These are phyloP conservation scores for Geotrichum europaeum DNA, from an alignment of 1,139 yeast species.

Conservation along the genomic window DNA sequence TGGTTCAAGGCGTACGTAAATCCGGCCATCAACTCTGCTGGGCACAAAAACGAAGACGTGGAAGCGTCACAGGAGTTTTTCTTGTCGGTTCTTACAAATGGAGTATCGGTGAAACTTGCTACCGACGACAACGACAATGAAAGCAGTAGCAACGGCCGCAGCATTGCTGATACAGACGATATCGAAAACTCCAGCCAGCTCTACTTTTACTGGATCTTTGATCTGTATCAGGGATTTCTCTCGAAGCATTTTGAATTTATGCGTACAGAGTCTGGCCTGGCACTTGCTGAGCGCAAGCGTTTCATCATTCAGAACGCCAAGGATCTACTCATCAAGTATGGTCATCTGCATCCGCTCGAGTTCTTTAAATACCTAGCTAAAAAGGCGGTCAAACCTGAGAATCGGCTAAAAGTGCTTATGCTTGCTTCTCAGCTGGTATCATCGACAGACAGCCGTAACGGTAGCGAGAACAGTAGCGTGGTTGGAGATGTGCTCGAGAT, in stretches of 20 bases:
- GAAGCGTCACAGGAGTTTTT: constrained; percentile 43
- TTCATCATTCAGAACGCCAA: constrained; percentile 45
- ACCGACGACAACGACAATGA: constrained; percentile 22
- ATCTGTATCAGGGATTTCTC: constrained; percentile 16
- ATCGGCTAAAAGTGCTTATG: constrained; percentile 8
- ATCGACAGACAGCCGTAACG: background rate
- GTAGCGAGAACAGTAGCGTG: background rate
- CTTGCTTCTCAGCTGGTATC: constrained; percentile 11
- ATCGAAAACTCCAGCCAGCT: constrained; percentile 10
- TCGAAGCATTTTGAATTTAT: constrained; percentile 8
- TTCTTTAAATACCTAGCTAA: constrained; percentile 2
- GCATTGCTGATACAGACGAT: constrained; percentile 27
- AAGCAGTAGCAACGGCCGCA: constrained; percentile 22
- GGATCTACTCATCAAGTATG: constrained; percentile 38
- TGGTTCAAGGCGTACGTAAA: constrained; percentile 52
- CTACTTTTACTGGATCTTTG: constrained; percentile 20
- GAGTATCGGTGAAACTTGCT: constrained; percentile 23
- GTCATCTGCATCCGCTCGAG: constrained; percentile 22
- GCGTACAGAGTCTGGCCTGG: constrained; percentile 15
- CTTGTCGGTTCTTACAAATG: constrained; percentile 32
- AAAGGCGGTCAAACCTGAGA: constrained; percentile 9
- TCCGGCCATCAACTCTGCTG: constrained; percentile 60
- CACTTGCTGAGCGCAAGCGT: constrained; percentile 35
- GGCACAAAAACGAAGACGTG: constrained; percentile 39
- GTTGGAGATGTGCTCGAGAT: background rate